Conservation (phyloP, 129 eudicot species). For the Scalesia atractyloides region DNA sequence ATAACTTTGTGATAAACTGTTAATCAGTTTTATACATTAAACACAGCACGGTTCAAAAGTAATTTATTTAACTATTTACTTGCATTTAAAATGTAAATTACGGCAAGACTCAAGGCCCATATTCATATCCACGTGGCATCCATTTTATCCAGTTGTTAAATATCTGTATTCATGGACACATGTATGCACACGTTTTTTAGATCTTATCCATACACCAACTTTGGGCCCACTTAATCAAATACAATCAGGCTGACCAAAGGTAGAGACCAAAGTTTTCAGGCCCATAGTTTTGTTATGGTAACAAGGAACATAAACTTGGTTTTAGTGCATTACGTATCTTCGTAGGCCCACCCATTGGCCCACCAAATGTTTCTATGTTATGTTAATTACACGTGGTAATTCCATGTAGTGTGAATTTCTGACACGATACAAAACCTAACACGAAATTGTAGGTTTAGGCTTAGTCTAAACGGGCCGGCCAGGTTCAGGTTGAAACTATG, state of each 20-base stretch:
- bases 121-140: conserved; percentile 16
- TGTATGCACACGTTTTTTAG: conserved; percentile 30
- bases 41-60: too few species aligned
- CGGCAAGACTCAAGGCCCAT: not conserved
- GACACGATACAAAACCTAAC: too few species aligned
- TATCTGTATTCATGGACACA: conserved; percentile 32
- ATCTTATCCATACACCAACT: conserved; percentile 17
- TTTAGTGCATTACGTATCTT: conserved; percentile 22
- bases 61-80: not conserved
- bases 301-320: conserved; percentile 10
- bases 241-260: conserved; percentile 15
- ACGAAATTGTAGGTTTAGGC: too few species aligned
- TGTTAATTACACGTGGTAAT: not conserved
- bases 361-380: conserved; percentile 8
- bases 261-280: not conserved
- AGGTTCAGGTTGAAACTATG: too few species aligned
- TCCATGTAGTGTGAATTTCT: too few species aligned
- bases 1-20: too few species aligned
- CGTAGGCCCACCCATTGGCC: conserved; percentile 19
- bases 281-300: conserved; percentile 16
- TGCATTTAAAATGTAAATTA: not conserved
- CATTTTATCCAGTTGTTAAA: conserved; percentile 3
- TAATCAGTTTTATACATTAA: too few species aligned
- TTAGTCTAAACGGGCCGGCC: too few species aligned
- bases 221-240: not conserved